Evolutionary conservation across 78 protist genomes (phyloP), one percentile per base, ranked within the genome.

Genomic region (Neovahlkampfia damariscottae): DNA sequence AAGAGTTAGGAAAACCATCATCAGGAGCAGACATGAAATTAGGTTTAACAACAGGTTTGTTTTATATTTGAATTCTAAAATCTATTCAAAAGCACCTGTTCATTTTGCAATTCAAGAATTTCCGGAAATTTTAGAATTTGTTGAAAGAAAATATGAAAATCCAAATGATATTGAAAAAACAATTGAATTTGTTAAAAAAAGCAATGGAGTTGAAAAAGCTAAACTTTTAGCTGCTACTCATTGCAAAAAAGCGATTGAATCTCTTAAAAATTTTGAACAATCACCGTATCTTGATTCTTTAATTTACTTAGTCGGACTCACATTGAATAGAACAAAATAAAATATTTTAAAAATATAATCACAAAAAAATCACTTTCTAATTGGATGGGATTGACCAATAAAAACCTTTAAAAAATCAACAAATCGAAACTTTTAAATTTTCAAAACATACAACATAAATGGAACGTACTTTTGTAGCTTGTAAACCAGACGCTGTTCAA

Each of bases 401-500:
- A n/a, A n/a, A n/a, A n/a, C n/a, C n/a, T n/a, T n/a, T n/a, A n/a
- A n/a, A n/a, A n/a, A n/a, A n/a, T n/a, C n/a, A n/a, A n/a, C n/a
- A n/a, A n/a, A n/a, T n/a, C n/a, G n/a, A n/a, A n/a, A n/a, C n/a
- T n/a, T n/a, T n/a, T n/a, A n/a, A n/a, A n/a, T n/a, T n/a, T n/a
- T n/a, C n/a, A n/a, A n/a, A n/a, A n/a, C n/a, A n/a, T n/a, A n/a
- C n/a, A n/a, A n/a, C 67, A 31, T 7, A 77, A 32, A 66, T 28
- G 10, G 90, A 86, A 27, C 79, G 90, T 66, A 84, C 91, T 9
- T 85, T 77, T 72, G 71, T 88, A 41, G 76, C 75, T 76, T 58
- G 86, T 36, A 89, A 89, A 82, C 93, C 93, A 9, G 93, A 89
- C 37, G 93, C 87, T 30, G 93, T 89, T 38, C 83, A 87, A 74